Evolutionary conservation across 805 yeast genomes (phyloP).

Genomic region (Yamadazyma philogaea): DNA sequence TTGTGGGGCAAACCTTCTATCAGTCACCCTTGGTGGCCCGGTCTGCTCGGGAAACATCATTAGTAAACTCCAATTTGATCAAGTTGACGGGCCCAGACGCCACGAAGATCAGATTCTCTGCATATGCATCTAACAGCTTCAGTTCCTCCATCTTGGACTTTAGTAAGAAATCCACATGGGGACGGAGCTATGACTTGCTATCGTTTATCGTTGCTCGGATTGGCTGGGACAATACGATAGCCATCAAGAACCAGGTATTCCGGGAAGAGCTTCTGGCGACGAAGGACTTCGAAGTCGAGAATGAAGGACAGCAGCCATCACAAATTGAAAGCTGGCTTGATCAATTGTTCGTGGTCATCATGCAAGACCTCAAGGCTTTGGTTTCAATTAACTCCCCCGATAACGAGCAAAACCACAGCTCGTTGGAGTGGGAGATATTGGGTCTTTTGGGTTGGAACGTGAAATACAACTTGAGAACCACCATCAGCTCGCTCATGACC

Average conservation of each 20-base stretch:
- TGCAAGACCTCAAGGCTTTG: conserved; percentile 50
- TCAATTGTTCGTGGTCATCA: conserved; percentile 63
- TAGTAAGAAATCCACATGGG: conserved; percentile 37
- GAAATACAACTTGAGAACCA: conserved; percentile 36
- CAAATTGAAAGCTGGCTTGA: conserved; percentile 77
- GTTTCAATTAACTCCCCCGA: conserved; percentile 24
- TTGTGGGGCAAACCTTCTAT: conserved; percentile 31
- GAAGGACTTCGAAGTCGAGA: conserved; percentile 2
- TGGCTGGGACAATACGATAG: conserved; percentile 82
- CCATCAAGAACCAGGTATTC: conserved; percentile 66
- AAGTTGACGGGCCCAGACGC: conserved; percentile 28
- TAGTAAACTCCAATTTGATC: conserved; percentile 31
- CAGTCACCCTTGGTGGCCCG: conserved; percentile 35
- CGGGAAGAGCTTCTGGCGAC: neutral
- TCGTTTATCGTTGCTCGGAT: conserved; percentile 61
- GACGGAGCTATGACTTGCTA: conserved; percentile 58
- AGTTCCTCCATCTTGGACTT: conserved; percentile 32
- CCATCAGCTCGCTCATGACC: conserved; percentile 37
- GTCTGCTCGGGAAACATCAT: conserved; percentile 31
- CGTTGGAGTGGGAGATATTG: conserved; percentile 71
- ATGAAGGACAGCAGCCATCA: conserved; percentile 15
- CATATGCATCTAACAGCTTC: conserved; percentile 29
- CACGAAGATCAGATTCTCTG: conserved; percentile 24
- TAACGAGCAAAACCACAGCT: conserved; percentile 45
- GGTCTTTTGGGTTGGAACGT: conserved; percentile 53